Evolutionary conservation across 2,329 filamentous ascomycete genomes (phyloP), one percentile per base, ranked within the genome.

Genomic region (Nectriaceae sp.): DNA sequence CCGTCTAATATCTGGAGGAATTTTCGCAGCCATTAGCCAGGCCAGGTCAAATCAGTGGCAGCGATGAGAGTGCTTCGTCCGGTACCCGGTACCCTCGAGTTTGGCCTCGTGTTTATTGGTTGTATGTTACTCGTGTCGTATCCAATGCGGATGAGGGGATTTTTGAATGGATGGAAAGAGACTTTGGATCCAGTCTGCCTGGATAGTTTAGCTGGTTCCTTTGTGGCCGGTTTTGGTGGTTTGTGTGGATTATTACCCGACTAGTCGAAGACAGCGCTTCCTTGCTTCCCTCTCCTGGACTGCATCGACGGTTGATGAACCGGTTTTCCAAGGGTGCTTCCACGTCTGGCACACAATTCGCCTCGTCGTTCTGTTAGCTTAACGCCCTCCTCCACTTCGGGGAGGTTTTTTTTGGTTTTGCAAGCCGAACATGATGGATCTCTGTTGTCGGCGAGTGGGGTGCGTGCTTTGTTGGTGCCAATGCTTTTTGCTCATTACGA

Each of bases 331-430:
- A 31, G 26, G 8, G 8, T 10, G 11, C 18, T 37, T 11, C 36
- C 53, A 52, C 42, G 40, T 40, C 41, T 50, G 38, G 41, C 50
- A 46, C 40, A 48, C 44, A 45, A 48, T 45, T 49, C 41, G 42
- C 46, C 44, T 49, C 46, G 50, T 45, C 44, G 21, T 40, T 51
- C 46, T 50, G 49, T 47, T 61, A 59, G 56, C 49, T 46, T 35
- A 33, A 50, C 54, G 45, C 55, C 50, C 33, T 50, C 44, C 55
- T 52, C 57, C 57, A 56, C 52, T 54, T 57, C 44, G 40, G 44
- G 49, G 33, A 59, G 47, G 46, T 44, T 42, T 50, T 48, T 53
- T 57, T 40, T 48, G 45, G n/a, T n/a, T n/a, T n/a, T n/a, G n/a
- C n/a, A n/a, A n/a, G n/a, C n/a, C n/a, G n/a, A n/a, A n/a, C n/a